Base-by-base conservation (phyloP, 495 filamentous ascomycete species). In the Melanomma pulvis-pyrius region DNA sequence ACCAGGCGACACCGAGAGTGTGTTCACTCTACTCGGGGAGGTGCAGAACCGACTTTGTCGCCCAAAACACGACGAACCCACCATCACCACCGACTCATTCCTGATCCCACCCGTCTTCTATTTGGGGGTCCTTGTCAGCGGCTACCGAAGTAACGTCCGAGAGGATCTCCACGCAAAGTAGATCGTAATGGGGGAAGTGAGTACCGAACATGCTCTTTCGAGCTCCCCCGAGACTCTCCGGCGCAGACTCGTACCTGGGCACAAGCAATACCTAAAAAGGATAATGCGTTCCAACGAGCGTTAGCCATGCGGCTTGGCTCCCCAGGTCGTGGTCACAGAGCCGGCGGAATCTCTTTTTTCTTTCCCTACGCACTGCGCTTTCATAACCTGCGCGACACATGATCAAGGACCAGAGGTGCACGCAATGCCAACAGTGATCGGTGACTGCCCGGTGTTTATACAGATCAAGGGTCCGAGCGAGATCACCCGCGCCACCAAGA, bases 171-270 rank as follows among this genome's bases (percentile, higher is more conserved):
- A 54, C 19, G 22, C 22, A 19, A 51, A 24, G 6, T 29, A 15
- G 51, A 25, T 19, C 51, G 26, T 26, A 25, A 32, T 29, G 13
- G 32, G 21, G 22, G 17, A 26, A 51, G 8, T 6, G 51, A 54
- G 28, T 54, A 32, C 51, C 28, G 26, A 54, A 49, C 46, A 6
- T 49, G 46, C 46, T 49, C 46, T 49, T 49, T 49, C 46, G 46
- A 49, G 46, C 46, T 5, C 22, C 17, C 46, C 46, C 46, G 12
- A 32, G 28, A n/a, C 6, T 36, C 13, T 13, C 32, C 32, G 13
- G 32, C 32, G 32, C 32, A 36, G 32, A 36, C 32, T 13, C 32
- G 32, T 36, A 36, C 32, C 32, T 36, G 32, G 32, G 13, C 32
- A n/a, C n/a, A n/a, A n/a, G n/a, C n/a, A n/a, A n/a, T n/a, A n/a